Evolutionary conservation across 1,284 basidiomycete genomes (phyloP).

Genomic region (Cutaneotrichosporon sp.): DNA sequence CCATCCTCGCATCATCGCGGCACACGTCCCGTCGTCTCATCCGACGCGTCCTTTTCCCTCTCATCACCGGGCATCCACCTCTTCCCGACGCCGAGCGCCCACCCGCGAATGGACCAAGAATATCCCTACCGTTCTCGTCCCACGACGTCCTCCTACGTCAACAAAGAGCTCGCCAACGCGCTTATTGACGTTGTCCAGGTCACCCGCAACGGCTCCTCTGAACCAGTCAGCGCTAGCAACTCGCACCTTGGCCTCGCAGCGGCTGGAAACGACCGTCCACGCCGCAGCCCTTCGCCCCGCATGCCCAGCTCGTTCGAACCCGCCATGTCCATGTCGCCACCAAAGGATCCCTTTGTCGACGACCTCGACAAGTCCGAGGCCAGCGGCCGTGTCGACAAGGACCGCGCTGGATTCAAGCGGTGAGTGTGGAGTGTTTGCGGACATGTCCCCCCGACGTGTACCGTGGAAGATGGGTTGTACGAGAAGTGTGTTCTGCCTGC

Average conservation of each 20-base stretch:
- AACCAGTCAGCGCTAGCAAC: constrained; percentile 20
- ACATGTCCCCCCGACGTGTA: not conserved
- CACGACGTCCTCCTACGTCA: constrained; percentile 15
- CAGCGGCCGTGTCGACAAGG: not conserved
- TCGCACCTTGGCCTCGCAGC: constrained; percentile 6
- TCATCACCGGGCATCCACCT: not conserved
- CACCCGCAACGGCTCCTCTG: constrained; percentile 27
- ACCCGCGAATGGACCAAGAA: not conserved
- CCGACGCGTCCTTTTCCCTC: not conserved
- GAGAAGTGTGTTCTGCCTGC: not conserved
- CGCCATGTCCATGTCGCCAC: constrained; percentile 2
- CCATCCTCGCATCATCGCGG: not conserved
- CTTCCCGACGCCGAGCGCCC: not conserved
- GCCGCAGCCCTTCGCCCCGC: not conserved
- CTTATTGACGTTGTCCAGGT: constrained; percentile 48
- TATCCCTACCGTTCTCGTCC: constrained; percentile 3
- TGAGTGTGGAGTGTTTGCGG: constrained; percentile 9
- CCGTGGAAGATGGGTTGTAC: not conserved
- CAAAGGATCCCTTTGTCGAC: constrained; percentile 21
- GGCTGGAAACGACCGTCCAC: not conserved
- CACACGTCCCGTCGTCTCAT: not conserved
- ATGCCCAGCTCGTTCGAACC: constrained; percentile 6
- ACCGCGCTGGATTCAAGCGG: constrained; percentile 16
- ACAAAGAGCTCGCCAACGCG: constrained; percentile 40
- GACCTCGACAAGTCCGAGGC: constrained; percentile 6